Evolutionary conservation across 75 land plant genomes (phyloP).

Genomic region (Sequoiadendron giganteum): DNA sequence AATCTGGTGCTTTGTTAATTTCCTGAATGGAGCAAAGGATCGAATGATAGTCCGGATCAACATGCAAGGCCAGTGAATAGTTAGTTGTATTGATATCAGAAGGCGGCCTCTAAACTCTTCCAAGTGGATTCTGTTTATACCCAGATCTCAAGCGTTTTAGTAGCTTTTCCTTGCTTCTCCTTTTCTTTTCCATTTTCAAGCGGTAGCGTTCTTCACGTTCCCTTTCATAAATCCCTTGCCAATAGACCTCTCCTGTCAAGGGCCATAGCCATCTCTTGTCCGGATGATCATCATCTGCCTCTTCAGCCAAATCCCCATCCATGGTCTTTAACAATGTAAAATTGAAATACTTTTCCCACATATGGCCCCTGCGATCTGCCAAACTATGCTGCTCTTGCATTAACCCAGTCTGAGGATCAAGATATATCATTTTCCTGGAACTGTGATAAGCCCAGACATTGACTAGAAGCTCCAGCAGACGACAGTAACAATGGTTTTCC

Average conservation of each 20-base stretch:
- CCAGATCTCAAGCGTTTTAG: slow-evolving; percentile 62
- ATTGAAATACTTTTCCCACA: slow-evolving; percentile 84
- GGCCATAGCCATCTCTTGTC: slow-evolving; percentile 87
- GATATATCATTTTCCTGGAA: slow-evolving; percentile 74
- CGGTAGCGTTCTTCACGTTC: slow-evolving; percentile 81
- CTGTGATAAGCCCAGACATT: slow-evolving; percentile 99
- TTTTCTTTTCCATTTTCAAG: slow-evolving; percentile 83
- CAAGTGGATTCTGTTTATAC: slow-evolving; percentile 70
- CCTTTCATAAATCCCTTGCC: slow-evolving; percentile 89
- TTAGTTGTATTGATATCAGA: background rate
- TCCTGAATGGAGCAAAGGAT: background rate
- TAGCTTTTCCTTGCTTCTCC: slow-evolving; percentile 68
- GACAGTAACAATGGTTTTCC: slow-evolving; percentile 87
- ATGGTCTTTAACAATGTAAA: slow-evolving; percentile 71
- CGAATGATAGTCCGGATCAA: background rate
- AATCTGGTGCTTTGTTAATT: slow-evolving; percentile 5
- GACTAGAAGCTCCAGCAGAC: slow-evolving; percentile 76
- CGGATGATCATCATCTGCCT: slow-evolving; percentile 63
- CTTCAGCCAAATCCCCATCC: slow-evolving; percentile 98
- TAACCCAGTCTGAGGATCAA: slow-evolving; percentile 72
- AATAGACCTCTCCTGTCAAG: slow-evolving; percentile 90
- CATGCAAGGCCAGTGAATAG: slow-evolving; percentile 4
- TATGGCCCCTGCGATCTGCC: slow-evolving; percentile 56
- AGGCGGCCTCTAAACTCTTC: slow-evolving; percentile 12
- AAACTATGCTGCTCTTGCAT: slow-evolving; percentile 81